Percentiles rank a stretch among this genome's conserved stretches.
phyloP scores from a whole-genome alignment of 495 filamentous ascomycete species.

The Podospora pseudopauciseta region DNA sequence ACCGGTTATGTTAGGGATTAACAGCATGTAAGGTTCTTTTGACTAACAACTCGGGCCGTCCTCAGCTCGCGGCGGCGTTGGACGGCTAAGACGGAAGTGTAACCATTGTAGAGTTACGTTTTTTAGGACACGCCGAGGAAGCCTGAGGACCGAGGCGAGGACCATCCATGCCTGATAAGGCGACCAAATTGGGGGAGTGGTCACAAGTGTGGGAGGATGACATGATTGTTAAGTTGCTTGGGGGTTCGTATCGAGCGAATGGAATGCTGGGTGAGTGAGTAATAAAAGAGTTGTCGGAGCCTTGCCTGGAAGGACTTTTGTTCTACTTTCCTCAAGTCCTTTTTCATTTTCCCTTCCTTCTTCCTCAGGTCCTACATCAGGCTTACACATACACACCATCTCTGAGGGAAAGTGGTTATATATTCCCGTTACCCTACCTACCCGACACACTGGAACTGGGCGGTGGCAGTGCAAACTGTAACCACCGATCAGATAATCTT shows the following conservation, averaged over 20 bases:
- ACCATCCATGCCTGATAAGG: not conserved
- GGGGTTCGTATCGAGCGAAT: not conserved
- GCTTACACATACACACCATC: conserved; percentile 11
- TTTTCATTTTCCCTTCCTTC: not conserved
- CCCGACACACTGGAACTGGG: conserved; percentile 1
- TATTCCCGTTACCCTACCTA: not conserved
- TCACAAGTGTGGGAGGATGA: not conserved
- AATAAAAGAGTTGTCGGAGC: not conserved
- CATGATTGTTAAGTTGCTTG: not conserved
- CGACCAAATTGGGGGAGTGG: not conserved
- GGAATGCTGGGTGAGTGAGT: not conserved
- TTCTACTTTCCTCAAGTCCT: not conserved
- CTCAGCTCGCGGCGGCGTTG: not conserved
- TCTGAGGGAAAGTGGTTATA: not conserved
- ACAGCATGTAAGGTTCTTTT: conserved; percentile 7
- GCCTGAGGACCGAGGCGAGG: not conserved
- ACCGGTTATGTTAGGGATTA: not conserved
- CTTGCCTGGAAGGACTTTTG: not conserved
- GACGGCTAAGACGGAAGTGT: not conserved
- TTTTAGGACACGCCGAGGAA: not conserved
- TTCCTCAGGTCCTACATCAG: not conserved
- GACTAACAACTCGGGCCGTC: conserved; percentile 6
- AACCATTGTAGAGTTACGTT: not conserved
- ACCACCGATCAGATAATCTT: not conserved
- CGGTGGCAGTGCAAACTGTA: conserved; percentile 23